These are phyloP conservation scores for Raffaelea deltoideospora DNA, from an alignment of 2,329 filamentous ascomycete species.

Conservation along the genomic window DNA sequence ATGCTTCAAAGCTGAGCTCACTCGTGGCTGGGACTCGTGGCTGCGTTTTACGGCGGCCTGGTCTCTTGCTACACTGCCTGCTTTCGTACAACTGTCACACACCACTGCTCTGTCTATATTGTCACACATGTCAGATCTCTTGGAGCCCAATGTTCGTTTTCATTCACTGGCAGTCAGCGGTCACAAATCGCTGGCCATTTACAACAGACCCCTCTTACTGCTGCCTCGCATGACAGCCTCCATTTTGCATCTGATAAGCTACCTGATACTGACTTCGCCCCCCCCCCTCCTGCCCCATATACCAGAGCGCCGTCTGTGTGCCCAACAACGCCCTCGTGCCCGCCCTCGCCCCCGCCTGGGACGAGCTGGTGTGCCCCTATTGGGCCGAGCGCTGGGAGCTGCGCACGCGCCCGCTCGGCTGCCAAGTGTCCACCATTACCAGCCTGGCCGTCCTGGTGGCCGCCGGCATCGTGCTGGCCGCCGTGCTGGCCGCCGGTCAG, in stretches of 20 bases:
- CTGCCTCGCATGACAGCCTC: too few species aligned
- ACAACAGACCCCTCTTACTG: too few species aligned
- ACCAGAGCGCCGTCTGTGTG: constrained; percentile 36
- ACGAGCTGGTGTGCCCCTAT: constrained; percentile 36
- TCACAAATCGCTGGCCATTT: too few species aligned
- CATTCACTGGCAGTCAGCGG: too few species aligned
- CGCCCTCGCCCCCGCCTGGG: constrained; percentile 33
- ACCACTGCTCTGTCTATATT: too few species aligned
- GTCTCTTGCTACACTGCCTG: too few species aligned
- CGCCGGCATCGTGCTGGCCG: constrained; percentile 15
- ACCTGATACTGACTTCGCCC: too few species aligned
- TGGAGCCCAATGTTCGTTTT: too few species aligned
- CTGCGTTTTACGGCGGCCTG: background rate
- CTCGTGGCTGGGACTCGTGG: background rate
- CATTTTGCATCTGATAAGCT: too few species aligned
- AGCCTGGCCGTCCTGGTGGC: constrained; percentile 20
- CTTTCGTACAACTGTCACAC: background rate
- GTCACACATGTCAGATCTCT: too few species aligned
- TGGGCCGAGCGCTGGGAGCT: constrained; percentile 30
- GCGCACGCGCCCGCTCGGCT: constrained; percentile 22
- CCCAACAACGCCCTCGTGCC: constrained; percentile 31
- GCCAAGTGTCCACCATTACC: constrained; percentile 26
- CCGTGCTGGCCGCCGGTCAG: constrained; percentile 7
- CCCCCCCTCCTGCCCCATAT: too few species aligned
- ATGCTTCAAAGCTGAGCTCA: too few species aligned